phyloP scores from a whole-genome alignment of 1,284 basidiomycete genomes.

The Ustilago crameri region DNA sequence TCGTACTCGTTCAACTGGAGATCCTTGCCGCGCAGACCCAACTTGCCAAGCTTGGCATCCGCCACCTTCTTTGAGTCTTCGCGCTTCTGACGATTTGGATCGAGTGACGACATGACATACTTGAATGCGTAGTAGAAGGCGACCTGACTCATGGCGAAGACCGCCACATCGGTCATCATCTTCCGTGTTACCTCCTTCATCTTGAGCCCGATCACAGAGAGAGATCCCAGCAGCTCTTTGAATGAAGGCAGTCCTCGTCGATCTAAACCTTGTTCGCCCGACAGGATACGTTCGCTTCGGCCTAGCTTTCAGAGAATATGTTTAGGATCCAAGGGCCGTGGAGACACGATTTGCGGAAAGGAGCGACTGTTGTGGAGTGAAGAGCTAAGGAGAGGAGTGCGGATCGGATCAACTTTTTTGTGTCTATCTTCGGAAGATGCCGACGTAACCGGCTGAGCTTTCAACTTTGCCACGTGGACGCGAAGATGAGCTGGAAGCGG shows the following conservation, averaged over 20 bases:
- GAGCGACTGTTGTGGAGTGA: background rate
- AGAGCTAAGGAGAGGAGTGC: background rate
- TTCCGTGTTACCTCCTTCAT: conserved; percentile 64
- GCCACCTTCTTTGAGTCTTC: conserved; percentile 65
- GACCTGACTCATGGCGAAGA: conserved; percentile 66
- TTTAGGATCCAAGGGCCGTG: too few species aligned
- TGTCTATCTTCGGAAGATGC: conserved; percentile 6
- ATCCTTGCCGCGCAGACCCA: conserved; percentile 55
- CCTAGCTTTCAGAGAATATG: too few species aligned
- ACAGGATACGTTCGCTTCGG: too few species aligned
- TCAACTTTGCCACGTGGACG: conserved; percentile 1
- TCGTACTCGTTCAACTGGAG: conserved; percentile 66
- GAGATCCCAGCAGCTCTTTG: background rate
- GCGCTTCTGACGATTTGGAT: conserved; percentile 67
- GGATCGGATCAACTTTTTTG: background rate
- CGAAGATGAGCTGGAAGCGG: conserved; percentile 23
- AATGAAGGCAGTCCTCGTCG: too few species aligned
- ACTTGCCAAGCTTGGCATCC: conserved; percentile 62
- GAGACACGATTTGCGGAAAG: background rate
- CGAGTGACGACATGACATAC: conserved; percentile 68
- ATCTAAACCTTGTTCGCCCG: too few species aligned
- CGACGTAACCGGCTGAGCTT: conserved; percentile 21
- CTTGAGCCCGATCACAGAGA: background rate
- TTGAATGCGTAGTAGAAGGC: conserved; percentile 70
- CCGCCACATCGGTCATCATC: conserved; percentile 64